Evolutionary conservation across 2,329 filamentous ascomycete species (phyloP), one percentile per base, ranked within the genome.

Genomic region (Penicillium concentricum): DNA sequence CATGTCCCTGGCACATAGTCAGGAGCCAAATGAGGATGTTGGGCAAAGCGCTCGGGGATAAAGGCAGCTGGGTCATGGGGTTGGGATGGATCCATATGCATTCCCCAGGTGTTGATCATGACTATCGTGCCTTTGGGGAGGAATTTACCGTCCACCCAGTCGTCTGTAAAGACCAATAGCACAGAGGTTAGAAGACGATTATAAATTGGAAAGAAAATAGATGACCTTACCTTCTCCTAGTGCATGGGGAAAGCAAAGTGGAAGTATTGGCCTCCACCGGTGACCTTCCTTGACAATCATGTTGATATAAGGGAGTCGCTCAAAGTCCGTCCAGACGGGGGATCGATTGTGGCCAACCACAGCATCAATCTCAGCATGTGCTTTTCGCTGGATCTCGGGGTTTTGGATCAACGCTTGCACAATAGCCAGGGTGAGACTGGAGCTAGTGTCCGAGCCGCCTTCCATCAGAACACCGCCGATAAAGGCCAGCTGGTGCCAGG

Each of bases 241-340:
- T n/a, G 50, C 50, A 26, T 53, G 50, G 2, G 50, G 32, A 4
- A 53, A 46, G 26, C 22, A 35, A 13, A 34, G 44, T 18, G 24
- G 51, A 32, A 18, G 28, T 20, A 54, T 39, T 5, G 51, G 35
- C 13, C 51, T 47, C 51, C 51, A 54, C 13, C 51, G 35, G 6
- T 54, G 51, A 13, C 37, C 45, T 35, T 55, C 52, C 35, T 50
- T 55, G 22, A 55, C n/a, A 10, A 55, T 50, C 20, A 37, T 50
- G 8, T 42, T 48, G n/a, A 55, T 39, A 16, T 55, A 55, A 9
- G 45, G 52, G 7, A 55, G 26, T 8, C 16, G 9, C 9, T 32
- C 45, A 35, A 34, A 50, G 24, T 55, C 52, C 1, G 24, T 28
- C 52, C 45, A 55, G 4, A 42, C 44, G 15, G 52, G 52, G 0